These are phyloP conservation scores for Zizania palustris DNA, from an alignment of 202 grass and related monocot species.

Conservation along the genomic window DNA sequence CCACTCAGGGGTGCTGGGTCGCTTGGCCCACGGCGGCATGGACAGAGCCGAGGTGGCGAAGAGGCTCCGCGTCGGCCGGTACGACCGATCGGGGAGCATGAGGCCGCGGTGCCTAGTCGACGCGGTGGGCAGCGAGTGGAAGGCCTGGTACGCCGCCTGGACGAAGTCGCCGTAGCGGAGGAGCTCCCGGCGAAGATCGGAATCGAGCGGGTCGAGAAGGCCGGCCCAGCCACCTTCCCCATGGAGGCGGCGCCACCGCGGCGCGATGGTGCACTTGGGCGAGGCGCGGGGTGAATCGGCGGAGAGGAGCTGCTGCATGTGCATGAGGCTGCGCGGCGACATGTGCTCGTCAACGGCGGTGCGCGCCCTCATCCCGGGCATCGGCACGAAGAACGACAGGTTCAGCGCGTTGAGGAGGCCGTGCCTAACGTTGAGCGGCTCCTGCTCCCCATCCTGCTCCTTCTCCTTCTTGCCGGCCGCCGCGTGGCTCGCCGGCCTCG, in stretches of 20 bases:
- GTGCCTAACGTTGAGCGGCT: constrained; percentile 47
- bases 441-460: background rate
- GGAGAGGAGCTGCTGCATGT: constrained; percentile 57
- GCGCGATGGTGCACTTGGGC: constrained; percentile 43
- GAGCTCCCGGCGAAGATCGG: constrained; percentile 58
- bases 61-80: constrained; percentile 46
- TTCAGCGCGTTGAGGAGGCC: constrained; percentile 38
- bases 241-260: constrained; percentile 45
- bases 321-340: constrained; percentile 51
- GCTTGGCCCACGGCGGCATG: constrained; percentile 42
- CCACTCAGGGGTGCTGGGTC: constrained; percentile 31
- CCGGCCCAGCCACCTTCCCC: constrained; percentile 45
- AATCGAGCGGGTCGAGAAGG: constrained; percentile 53
- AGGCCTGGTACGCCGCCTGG: constrained; percentile 56
- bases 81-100: constrained; percentile 51
- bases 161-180: constrained; percentile 61
- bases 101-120: constrained; percentile 26
- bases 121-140: constrained; percentile 45
- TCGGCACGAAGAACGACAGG: constrained; percentile 36
- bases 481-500: background rate
- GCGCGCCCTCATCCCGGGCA: background rate
- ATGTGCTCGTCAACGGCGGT: constrained; percentile 41
- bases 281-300: constrained; percentile 36
- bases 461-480: background rate
- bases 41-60: constrained; percentile 56